Evolutionary conservation across 176 grass and related monocot species (phyloP), one percentile per base, ranked within the genome.

Genomic region (Stipa capillata): DNA sequence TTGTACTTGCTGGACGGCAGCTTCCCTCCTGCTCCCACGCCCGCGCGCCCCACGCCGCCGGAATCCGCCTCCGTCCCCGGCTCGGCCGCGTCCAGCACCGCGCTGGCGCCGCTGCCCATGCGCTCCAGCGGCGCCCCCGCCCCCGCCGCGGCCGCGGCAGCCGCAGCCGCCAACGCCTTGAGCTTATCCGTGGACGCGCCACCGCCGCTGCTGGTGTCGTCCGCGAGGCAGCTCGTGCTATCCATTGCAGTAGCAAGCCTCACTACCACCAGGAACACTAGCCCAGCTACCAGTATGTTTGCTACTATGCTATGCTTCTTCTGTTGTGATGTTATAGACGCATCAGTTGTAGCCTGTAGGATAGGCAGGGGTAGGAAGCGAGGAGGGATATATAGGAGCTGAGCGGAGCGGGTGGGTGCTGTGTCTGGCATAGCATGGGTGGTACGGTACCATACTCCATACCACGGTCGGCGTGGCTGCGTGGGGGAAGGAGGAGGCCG

Each of bases 1-100:
- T 99, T 99, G 87, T 73, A 95, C 63, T 55, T 72, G 3, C 88
- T 93, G 64, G 92, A 99, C 41, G 90, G 88, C 59, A 95, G 88
- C 71, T 85, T 89, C 36, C 87, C 64, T 28, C 79, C 79, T 17
- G 18, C 48, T 6, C 12, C 72, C 2, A n/a, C 16, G 1, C 23
- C 21, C 23, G 1, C 53, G 2, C 47, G 3, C 1, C 23, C 54
- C 10, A 0, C 25, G 10, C 28, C 24, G n/a, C 65, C 75, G 0
- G 87, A 89, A 63, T 85, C 87, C 41, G 37, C 87, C 82, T 89
- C 87, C 27, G 77, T 29, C 8, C 87, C 82, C 2, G 87, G 87
- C 71, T 89, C 87, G 23, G 82, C 36, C 16, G 77, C 71, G 72
- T 89, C 87, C 21, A 89, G 45, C 12, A 89, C 87, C 17, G 77